Evolutionary conservation across 345 rosid genomes (phyloP).

Genomic region (Turritis glabra): DNA sequence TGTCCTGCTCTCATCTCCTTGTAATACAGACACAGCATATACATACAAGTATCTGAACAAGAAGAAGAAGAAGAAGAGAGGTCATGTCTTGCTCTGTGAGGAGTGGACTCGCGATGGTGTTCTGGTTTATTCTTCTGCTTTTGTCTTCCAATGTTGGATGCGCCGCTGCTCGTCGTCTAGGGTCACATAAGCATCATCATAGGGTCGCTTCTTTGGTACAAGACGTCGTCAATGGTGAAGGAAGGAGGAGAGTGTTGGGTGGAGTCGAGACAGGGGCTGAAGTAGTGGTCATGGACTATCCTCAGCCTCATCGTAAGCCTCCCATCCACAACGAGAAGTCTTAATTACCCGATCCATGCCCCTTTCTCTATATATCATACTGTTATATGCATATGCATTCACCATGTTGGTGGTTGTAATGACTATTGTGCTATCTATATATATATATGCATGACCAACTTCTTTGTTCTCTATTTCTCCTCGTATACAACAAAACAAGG

Average conservation of each 20-base stretch:
- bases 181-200: constrained; percentile 28
- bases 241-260: constrained; percentile 23
- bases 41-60: neutral
- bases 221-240: constrained; percentile 17
- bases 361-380: neutral
- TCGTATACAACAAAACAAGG: constrained; percentile 5
- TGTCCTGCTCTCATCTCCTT: constrained; percentile 14
- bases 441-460: constrained; percentile 17
- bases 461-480: neutral
- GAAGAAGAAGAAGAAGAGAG: neutral
- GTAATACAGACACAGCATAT: neutral
- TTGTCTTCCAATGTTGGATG: constrained; percentile 31
- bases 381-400: constrained; percentile 39
- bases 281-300: constrained; percentile 74
- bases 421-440: constrained; percentile 22
- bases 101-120: constrained; percentile 6
- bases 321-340: constrained; percentile 88
- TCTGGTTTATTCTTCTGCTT: constrained; percentile 29
- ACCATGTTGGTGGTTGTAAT: constrained; percentile 43
- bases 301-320: constrained; percentile 86
- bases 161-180: constrained; percentile 26
- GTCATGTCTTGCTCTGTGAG: constrained; percentile 37
- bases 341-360: constrained; percentile 18
- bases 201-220: constrained; percentile 11
- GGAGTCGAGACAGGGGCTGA: constrained; percentile 42